Base-by-base conservation (phyloP, 2,329 filamentous ascomycete genomes). In the Alternaria dauci region DNA sequence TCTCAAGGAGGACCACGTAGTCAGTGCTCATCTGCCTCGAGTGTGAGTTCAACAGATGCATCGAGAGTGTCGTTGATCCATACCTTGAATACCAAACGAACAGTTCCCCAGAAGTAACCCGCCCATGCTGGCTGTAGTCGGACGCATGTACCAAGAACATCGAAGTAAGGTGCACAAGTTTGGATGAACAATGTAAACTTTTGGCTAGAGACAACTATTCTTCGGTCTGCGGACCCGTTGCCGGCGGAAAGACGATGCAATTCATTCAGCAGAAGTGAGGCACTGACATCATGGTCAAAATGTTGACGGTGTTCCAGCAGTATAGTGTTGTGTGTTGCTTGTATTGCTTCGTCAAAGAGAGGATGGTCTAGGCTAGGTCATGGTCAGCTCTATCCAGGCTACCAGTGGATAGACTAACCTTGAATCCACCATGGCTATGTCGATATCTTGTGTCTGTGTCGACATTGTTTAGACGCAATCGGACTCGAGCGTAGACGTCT, bases 41-140 rank as follows among this genome's bases (percentile, higher is more conserved):
- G 14, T 16, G 7, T 61, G 18, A 62, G 48, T 50, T 36, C 46
- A 28, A 34, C 16, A 26, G 18, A n/a, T 50, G 11, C 36, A 30
- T 30, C 6, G 23, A 32, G 18, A 32, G 16, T 18, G 9, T n/a
- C n/a, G 16, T 8, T 51, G n/a, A 16, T 39, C 18, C 26, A 38
- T 44, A 74, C 74, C 62, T 72, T 67, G 60, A 73, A 71, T 16
- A 74, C 55, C 34, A 75, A 39, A 38, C 51, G 46, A 16, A 74
- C 47, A 20, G 57, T 53, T 25, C 65, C 68, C 73, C 73, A 76
- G 39, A 75, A 69, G 41, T 63, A 71, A 12, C 61, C 59, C 23
- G 59, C 25, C 70, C 69, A 75, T 56, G 69, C 67, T 52, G 63
- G 34, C 20, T 48, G 59, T n/a, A 67, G 26, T 28, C 63, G 32